Evolutionary conservation across 352 stramenopile genomes (phyloP).

Genomic region (Phytopythium chamaehyphon): DNA sequence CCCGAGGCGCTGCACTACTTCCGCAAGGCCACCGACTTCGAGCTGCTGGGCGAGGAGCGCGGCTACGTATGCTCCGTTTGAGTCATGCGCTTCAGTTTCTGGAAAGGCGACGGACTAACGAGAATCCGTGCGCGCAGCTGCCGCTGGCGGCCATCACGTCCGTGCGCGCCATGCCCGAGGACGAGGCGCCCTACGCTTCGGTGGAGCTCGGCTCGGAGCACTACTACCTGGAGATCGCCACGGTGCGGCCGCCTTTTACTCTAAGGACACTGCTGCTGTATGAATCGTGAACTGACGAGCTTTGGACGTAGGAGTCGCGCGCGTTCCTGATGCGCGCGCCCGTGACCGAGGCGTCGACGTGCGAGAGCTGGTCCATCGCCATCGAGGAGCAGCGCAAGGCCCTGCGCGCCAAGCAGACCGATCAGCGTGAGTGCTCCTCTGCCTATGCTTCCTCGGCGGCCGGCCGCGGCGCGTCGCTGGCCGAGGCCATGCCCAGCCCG

Average conservation of each 20-base stretch:
- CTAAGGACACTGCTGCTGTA: neutral
- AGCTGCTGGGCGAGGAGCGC: constrained; percentile 77
- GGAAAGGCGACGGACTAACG: neutral
- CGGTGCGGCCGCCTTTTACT: constrained; percentile 35
- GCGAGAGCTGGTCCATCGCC: constrained; percentile 80
- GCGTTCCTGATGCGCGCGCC: constrained; percentile 74
- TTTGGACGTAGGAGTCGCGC: constrained; percentile 37
- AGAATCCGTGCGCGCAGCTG: constrained; percentile 25
- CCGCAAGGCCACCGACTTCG: constrained; percentile 61
- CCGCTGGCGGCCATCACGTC: constrained; percentile 56
- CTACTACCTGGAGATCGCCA: constrained; percentile 82
- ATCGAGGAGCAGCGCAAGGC: constrained; percentile 83
- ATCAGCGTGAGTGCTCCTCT: constrained; percentile 47
- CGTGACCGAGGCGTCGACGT: constrained; percentile 67
- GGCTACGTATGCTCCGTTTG: constrained; percentile 33
- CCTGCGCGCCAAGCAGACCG: constrained; percentile 37
- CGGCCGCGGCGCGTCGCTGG: constrained; percentile 14
- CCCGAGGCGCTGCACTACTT: constrained; percentile 80
- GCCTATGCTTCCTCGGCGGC: constrained; percentile 5
- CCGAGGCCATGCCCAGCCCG: constrained; percentile 57
- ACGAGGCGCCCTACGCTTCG: constrained; percentile 44
- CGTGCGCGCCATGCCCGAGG: constrained; percentile 74
- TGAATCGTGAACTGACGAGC: neutral
- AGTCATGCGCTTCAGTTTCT: neutral
- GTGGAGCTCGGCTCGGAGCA: constrained; percentile 60